Base-by-base conservation (phyloP, 257 asterid genomes). In the Agastache rugosa region DNA sequence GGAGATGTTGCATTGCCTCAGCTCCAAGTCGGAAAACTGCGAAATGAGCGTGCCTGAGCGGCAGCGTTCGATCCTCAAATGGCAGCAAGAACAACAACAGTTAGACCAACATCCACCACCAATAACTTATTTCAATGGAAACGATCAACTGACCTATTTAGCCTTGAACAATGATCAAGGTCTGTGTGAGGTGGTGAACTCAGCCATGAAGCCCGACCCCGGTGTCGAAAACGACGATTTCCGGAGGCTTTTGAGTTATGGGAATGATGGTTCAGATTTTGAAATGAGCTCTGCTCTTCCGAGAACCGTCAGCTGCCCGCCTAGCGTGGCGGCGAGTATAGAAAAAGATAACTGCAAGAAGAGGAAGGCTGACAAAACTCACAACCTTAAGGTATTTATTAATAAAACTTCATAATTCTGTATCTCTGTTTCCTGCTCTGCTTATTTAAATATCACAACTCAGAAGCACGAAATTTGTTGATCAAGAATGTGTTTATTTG, bases 261-360 rank as follows among this genome's bases (percentile, higher is more conserved):
- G 77, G 53, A 71, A 74, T 39, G 71, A 74, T 39, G 71, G 68
- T 9, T 47, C 85, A 12, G 87, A 71, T 22, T 35, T 69, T 25
- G 91, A 81, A 44, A 73, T 65, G 70, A 74, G 75, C 74, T 80
- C 45, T 59, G 73, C 84, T 15, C 73, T 85, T 71, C 83, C 96
- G 0, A 77, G 93, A 59, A 91, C 93, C 8, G 44, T 72, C 10
- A 87, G 93, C 75, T 86, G 91, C 80, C 96, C 91, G 1, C 87
- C 88, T 19, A 75, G 78, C 7, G 77, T 78, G 73, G 87, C 80
- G 1, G 83, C 82, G 6, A 11, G n/a, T 22, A 66, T 39, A 17
- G 90, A 82, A 11, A 78, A 65, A 58, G 86, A 85, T 54, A 84
- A 85, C 67, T 81, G 68, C 75, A 91, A 79, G 87, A 93, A 90